Percentiles rank a stretch among this genome's conserved stretches.
phyloP scores from a whole-genome alignment of 2,329 filamentous ascomycete genomes.

The Fusarium globosum region DNA sequence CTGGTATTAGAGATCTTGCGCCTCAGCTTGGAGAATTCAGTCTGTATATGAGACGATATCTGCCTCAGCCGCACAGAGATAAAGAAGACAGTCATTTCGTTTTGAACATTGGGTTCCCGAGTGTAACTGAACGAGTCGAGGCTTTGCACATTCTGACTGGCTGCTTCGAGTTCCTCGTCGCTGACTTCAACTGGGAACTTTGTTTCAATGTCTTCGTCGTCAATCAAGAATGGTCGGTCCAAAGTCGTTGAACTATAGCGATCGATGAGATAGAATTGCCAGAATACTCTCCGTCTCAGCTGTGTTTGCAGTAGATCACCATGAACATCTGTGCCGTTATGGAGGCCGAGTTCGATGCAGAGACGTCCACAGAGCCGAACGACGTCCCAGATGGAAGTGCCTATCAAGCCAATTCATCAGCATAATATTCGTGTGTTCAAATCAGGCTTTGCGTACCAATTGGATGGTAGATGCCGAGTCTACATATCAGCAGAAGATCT shows the following conservation, averaged over 20 bases:
- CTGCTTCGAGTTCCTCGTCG: slow-evolving; percentile 31
- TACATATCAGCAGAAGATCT: slow-evolving; percentile 29
- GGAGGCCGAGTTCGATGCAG: slow-evolving; percentile 34
- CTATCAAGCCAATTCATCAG: rapidly evolving
- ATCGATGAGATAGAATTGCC: slow-evolving; percentile 39
- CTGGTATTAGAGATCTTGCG: neutral
- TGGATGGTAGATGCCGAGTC: slow-evolving; percentile 39
- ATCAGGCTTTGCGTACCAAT: neutral
- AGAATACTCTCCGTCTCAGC: slow-evolving; percentile 30
- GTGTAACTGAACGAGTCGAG: neutral
- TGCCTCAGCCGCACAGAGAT: slow-evolving; percentile 52
- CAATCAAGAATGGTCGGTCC: slow-evolving; percentile 28
- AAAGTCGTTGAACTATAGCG: slow-evolving; percentile 33
- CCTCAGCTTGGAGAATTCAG: slow-evolving; percentile 39
- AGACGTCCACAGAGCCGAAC: slow-evolving; percentile 27
- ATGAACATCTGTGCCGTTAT: neutral
- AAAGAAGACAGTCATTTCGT: slow-evolving; percentile 49
- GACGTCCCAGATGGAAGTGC: slow-evolving; percentile 37
- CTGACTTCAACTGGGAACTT: slow-evolving; percentile 24
- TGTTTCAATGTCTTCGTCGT: slow-evolving; percentile 26
- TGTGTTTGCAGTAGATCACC: slow-evolving; percentile 24
- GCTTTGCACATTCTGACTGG: neutral
- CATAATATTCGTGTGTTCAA: no score
- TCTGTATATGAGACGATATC: slow-evolving; percentile 55
- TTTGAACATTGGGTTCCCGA: neutral